phyloP scores from a whole-genome alignment of 495 filamentous ascomycete genomes.

The Paragyromitra xinjiangensis region DNA sequence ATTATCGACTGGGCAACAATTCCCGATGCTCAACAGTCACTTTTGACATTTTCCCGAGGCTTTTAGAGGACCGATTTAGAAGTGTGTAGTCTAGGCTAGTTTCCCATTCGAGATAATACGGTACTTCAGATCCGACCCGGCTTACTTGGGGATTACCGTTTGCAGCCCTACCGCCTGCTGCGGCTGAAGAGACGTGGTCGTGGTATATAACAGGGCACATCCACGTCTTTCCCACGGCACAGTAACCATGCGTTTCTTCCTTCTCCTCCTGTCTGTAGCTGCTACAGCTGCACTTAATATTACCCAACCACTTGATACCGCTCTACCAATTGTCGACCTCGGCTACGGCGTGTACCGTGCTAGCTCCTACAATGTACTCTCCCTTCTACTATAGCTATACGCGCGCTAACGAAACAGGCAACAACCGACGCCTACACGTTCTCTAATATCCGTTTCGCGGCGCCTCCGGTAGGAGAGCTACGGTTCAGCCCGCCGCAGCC shows the following conservation, averaged over 20 bases:
- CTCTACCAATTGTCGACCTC: slow-evolving; percentile 34
- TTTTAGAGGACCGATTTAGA: too few relatives aligned
- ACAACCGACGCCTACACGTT: slow-evolving; percentile 49
- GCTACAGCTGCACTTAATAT: not conserved
- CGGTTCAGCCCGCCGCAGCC: slow-evolving; percentile 24
- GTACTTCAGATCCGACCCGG: too few relatives aligned
- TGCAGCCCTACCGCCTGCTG: too few relatives aligned
- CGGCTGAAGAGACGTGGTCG: too few relatives aligned
- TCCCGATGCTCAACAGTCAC: too few relatives aligned
- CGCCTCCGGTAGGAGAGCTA: slow-evolving; percentile 23
- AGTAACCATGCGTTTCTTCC: slow-evolving; percentile 8
- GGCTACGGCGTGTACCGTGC: slow-evolving; percentile 37
- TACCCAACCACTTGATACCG: not conserved
- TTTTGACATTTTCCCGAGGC: too few relatives aligned
- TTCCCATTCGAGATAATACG: too few relatives aligned
- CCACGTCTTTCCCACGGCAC: not conserved
- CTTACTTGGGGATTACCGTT: too few relatives aligned
- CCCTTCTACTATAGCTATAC: not conserved
- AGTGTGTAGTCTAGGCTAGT: too few relatives aligned
- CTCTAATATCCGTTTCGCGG: slow-evolving; percentile 50
- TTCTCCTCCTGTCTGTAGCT: slow-evolving; percentile 12
- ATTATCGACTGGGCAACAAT: too few relatives aligned
- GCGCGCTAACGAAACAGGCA: slow-evolving; percentile 8
- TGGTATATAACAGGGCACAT: too few relatives aligned
- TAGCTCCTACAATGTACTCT: slow-evolving; percentile 20